Conservation (phyloP, 140 eudicot genomes). For the Senecio squalidus region DNA sequence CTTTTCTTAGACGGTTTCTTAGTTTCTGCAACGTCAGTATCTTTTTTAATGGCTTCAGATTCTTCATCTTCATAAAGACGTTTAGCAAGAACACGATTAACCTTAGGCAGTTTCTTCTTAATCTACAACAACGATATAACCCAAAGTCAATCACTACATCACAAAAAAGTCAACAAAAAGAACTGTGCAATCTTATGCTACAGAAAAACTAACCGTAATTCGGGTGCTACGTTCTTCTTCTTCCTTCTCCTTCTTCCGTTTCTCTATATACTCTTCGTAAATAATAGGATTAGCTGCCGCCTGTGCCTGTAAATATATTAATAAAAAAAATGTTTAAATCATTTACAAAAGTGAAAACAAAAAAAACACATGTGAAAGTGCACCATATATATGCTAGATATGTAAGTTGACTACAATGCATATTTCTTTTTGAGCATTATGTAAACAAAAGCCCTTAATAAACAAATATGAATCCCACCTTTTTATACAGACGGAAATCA, state of each 20-base stretch:
- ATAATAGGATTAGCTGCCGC: conserved; percentile 72
- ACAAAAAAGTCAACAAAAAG: not conserved
- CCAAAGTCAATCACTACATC: not conserved
- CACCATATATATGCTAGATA: not conserved
- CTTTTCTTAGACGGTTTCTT: conserved; percentile 73
- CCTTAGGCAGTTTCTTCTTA: conserved; percentile 78
- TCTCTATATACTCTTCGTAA: conserved; percentile 74
- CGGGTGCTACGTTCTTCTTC: conserved; percentile 56
- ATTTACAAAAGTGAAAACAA: conserved; percentile 2
- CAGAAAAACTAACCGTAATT: conserved; percentile 61
- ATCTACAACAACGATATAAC: conserved; percentile 43
- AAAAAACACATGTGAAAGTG: too few relatives aligned
- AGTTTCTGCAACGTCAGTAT: conserved; percentile 34
- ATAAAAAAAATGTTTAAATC: not conserved
- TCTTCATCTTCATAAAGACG: conserved; percentile 67
- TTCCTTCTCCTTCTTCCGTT: conserved; percentile 58
- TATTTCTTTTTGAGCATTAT: not conserved
- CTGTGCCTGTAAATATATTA: conserved; percentile 58
- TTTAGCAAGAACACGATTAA: conserved; percentile 56
- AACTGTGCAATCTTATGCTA: not conserved
- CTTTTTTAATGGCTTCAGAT: conserved; percentile 46
- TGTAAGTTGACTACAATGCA: not conserved
- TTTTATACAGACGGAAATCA: conserved; percentile 69
- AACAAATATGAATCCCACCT: conserved; percentile 34
- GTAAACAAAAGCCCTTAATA: not conserved